Percentiles rank a stretch among this genome's conserved stretches.
phyloP scores from a whole-genome alignment of 495 filamentous ascomycete genomes.

The Trichoderma reesei region DNA sequence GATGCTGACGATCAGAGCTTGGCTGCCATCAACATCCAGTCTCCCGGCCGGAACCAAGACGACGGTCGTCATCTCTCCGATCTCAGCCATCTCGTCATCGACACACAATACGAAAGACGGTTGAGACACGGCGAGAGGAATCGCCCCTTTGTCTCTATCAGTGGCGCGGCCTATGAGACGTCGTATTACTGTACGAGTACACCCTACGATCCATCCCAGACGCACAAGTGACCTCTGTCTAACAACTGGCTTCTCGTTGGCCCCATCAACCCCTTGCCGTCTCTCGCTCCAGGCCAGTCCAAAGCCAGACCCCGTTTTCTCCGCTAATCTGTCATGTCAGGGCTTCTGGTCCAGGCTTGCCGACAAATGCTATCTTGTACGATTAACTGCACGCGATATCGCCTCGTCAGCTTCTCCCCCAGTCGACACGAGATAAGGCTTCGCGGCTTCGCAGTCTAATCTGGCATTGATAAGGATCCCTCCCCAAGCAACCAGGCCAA shows the following conservation, averaged over 20 bases:
- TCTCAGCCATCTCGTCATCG: no score
- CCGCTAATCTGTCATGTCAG: conserved; percentile 1
- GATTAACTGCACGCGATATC: not conserved
- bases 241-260: not conserved
- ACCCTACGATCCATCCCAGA: not conserved
- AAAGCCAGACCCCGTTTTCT: not conserved
- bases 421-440: not conserved
- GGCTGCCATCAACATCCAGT: not conserved
- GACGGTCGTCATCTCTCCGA: no score
- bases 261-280: not conserved
- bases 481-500: no score
- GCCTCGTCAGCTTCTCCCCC: not conserved
- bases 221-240: not conserved
- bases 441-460: not conserved
- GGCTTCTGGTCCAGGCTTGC: not conserved
- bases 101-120: no score
- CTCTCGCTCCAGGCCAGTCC: not conserved
- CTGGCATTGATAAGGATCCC: no score
- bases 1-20: no score
- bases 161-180: no score
- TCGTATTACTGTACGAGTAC: not conserved
- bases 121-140: no score
- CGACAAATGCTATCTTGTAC: not conserved
- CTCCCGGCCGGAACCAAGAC: no score
- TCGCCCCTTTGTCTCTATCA: no score